phyloP scores from a whole-genome alignment of 805 yeast genomes.

The Kluyveromyces siamensis region DNA sequence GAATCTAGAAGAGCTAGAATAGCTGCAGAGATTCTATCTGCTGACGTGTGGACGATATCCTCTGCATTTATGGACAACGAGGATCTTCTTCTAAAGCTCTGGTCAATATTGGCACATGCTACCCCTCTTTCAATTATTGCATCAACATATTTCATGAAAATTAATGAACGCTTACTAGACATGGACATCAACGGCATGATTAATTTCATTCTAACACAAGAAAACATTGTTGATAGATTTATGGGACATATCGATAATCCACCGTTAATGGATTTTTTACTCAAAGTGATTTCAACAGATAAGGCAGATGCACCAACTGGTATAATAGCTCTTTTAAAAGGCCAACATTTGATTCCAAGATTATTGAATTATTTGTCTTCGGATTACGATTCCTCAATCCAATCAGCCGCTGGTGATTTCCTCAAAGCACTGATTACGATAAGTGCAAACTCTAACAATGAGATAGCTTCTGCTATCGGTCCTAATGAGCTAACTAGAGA shows the following conservation, averaged over 20 bases:
- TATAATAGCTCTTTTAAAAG: constrained; percentile 63
- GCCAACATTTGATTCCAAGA: constrained; percentile 64
- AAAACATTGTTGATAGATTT: constrained; percentile 67
- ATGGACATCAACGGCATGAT: constrained; percentile 78
- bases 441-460: constrained; percentile 84
- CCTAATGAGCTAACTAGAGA: constrained; percentile 92
- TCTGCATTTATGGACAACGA: constrained; percentile 78
- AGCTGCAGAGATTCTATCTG: constrained; percentile 82
- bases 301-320: constrained; percentile 86
- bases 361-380: constrained; percentile 67
- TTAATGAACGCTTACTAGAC: constrained; percentile 81
- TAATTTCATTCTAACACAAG: constrained; percentile 57
- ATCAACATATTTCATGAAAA: constrained; percentile 85
- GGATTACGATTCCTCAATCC: constrained; percentile 57
- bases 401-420: constrained; percentile 92
- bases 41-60: constrained; percentile 90
- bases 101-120: constrained; percentile 68
- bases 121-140: constrained; percentile 63
- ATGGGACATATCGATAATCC: constrained; percentile 86
- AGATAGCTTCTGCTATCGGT: constrained; percentile 84
- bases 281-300: constrained; percentile 87
- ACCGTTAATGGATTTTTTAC: constrained; percentile 83
- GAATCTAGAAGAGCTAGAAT: constrained; percentile 45
- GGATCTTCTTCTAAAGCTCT: constrained; percentile 55
- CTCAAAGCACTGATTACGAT: constrained; percentile 88